A percentile compares a stretch with the other conserved stretches of the same genome.
These are phyloP conservation scores for Hanseniaspora clermontiae DNA, from an alignment of 805 yeast genomes.

Conservation along the genomic window DNA sequence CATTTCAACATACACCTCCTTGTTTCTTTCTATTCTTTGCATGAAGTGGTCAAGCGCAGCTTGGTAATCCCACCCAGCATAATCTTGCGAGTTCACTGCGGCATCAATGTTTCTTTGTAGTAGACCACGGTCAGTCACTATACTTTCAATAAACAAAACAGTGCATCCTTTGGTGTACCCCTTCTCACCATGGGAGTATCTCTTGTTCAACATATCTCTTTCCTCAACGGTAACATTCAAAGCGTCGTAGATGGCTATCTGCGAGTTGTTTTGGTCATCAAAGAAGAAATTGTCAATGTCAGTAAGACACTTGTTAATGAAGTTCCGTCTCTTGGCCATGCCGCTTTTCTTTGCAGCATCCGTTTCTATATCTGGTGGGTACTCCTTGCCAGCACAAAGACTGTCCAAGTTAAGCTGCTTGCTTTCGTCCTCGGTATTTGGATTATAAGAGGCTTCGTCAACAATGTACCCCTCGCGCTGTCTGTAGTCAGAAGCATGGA, in stretches of 20 bases:
- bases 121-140: slow-evolving; percentile 59
- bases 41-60: slow-evolving; percentile 68
- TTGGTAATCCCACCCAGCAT: slow-evolving; percentile 57
- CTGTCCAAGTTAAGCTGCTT: slow-evolving; percentile 34
- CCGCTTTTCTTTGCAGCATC: slow-evolving; percentile 28
- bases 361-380: slow-evolving; percentile 29
- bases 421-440: slow-evolving; percentile 15
- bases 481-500: slow-evolving; percentile 86
- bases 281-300: slow-evolving; percentile 59
- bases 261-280: slow-evolving; percentile 59
- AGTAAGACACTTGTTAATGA: slow-evolving; percentile 49
- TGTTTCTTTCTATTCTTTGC: slow-evolving; percentile 53
- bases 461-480: slow-evolving; percentile 30
- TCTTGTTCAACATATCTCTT: slow-evolving; percentile 44
- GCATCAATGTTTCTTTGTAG: slow-evolving; percentile 67
- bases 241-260: slow-evolving; percentile 92
- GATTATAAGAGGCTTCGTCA: neutral
- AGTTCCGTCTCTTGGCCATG: slow-evolving; percentile 39
- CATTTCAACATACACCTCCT: slow-evolving; percentile 64
- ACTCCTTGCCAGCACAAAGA: slow-evolving; percentile 37
- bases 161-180: slow-evolving; percentile 34
- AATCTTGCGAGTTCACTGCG: slow-evolving; percentile 81
- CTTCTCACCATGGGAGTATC: slow-evolving; percentile 31
- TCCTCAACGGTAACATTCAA: slow-evolving; percentile 69
- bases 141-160: slow-evolving; percentile 76